Percentiles rank a stretch among this genome's conserved stretches.
phyloP scores from a whole-genome alignment of 768 basidiomycete species.

The Hygrocybe coccinea region DNA sequence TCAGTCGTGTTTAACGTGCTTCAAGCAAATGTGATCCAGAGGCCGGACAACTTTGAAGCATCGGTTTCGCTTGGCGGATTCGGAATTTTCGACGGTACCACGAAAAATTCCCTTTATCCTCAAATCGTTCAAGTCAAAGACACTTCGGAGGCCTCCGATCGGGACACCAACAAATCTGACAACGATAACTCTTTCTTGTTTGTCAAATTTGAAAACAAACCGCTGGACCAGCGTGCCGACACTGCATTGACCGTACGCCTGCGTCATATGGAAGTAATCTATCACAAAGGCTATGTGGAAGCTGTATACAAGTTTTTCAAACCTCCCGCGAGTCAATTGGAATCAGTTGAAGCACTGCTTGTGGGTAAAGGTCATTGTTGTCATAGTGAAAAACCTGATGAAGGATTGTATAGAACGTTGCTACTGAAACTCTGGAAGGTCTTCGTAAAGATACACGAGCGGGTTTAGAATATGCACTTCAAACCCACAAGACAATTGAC shows the following conservation, averaged over 20 bases:
- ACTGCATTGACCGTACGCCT: conserved; percentile 83
- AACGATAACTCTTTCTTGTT: conserved; percentile 72
- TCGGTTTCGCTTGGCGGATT: conserved; percentile 82
- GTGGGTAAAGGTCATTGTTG: conserved; percentile 40
- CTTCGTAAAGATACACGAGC: conserved; percentile 90
- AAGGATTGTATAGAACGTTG: conserved; percentile 60
- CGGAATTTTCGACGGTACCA: conserved; percentile 89
- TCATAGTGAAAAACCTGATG: neutral
- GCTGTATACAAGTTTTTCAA: conserved; percentile 87
- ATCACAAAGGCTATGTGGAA: conserved; percentile 91
- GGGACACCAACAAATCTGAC: conserved; percentile 16
- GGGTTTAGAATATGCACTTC: conserved; percentile 88
- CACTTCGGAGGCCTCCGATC: neutral
- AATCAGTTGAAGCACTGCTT: conserved; percentile 90
- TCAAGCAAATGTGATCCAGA: conserved; percentile 75
- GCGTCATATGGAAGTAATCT: conserved; percentile 96
- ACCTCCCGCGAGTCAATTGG: conserved; percentile 89
- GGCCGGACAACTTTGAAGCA: conserved; percentile 82
- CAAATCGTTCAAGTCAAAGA: conserved; percentile 80
- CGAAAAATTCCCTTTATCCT: conserved; percentile 68
- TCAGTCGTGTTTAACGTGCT: conserved; percentile 86
- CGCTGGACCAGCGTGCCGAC: conserved; percentile 87
- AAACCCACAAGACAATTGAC: conserved; percentile 92
- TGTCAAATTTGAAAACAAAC: conserved; percentile 87
- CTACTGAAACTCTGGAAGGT: conserved; percentile 89